Percentiles rank a stretch among this genome's conserved stretches.
Evolutionary conservation across 2,329 filamentous ascomycete genomes (phyloP).

Genomic region (Fonsecaea nubica): DNA sequence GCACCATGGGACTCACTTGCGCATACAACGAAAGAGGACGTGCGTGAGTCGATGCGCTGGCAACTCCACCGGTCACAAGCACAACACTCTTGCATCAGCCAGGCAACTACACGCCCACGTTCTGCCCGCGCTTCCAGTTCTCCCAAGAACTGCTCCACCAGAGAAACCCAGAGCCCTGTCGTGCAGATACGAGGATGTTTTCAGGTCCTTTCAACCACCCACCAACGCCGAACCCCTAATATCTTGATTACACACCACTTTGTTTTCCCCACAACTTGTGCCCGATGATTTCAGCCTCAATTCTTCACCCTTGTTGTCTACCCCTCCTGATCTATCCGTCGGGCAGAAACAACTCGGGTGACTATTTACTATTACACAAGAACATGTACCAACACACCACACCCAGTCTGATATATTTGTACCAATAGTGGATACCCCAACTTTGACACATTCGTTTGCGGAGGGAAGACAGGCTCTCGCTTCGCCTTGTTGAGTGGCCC

Average conservation of each 20-base stretch:
- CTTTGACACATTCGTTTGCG: conserved; percentile 27
- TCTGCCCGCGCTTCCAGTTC: conserved; percentile 8
- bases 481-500: conserved; percentile 15
- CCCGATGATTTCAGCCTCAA: conserved; percentile 9
- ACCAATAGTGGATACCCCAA: conserved; percentile 34
- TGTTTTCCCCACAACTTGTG: conserved; percentile 5
- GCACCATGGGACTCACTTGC: conserved; percentile 23
- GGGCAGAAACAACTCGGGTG: conserved; percentile 2
- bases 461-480: conserved; percentile 27
- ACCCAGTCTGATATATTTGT: conserved; percentile 21
- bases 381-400: conserved; percentile 31
- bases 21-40: conserved; percentile 14
- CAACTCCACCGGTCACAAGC: conserved; percentile 29
- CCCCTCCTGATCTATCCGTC: neutral
- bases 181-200: conserved; percentile 17
- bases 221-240: neutral
- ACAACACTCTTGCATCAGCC: conserved; percentile 33
- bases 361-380: conserved; percentile 7
- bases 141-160: conserved; percentile 6
- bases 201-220: conserved; percentile 7
- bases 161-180: neutral
- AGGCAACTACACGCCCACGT: neutral
- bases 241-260: conserved; percentile 1
- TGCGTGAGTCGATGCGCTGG: conserved; percentile 32
- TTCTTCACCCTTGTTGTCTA: neutral